Evolutionary conservation across 306 rosid genomes (phyloP), one percentile per base, ranked within the genome.

Genomic region (Dryas alaskensis): DNA sequence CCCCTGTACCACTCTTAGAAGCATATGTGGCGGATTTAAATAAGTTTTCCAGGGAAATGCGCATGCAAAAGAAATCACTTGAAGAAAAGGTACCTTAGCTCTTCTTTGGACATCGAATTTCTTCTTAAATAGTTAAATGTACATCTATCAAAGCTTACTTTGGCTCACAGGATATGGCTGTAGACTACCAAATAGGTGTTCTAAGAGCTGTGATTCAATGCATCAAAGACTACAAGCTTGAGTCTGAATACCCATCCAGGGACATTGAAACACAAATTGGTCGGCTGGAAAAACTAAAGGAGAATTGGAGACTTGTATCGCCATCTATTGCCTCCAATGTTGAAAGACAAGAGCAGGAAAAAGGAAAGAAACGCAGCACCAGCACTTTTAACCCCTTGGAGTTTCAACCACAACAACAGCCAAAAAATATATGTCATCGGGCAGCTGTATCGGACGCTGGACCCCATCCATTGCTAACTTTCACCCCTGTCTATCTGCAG

Each of bases 221-320:
- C 84, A 58, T 87, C 58, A 72, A 71, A 67, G 88, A 83, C 9
- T 47, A 75, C 84, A 76, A 80, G 14, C 85, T 86, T 42, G 64
- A 59, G 69, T 66, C 75, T 40, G 61, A 53, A 31, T 48, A 79
- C 65, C 81, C 77, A 14, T 59, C 79, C 44, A 52, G 52, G 14
- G 76, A 45, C 63, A 73, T 87, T 75, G 61, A 75, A 31, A 17
- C 9, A 0, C 83, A 76, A 25, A 76, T 83, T 70, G 27, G 4
- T 19, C 42, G 14, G 52, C 75, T 85, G 31, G 74, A 65, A 75
- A 59, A 25, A 51, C 60, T 81, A 8, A 81, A 68, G 84, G 73
- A 42, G 31, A 44, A 40, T 13, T 31, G 51, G 47, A 46, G 69
- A 80, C 22, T 11, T 4, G 10, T 16, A 44, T 45, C 42, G 44